Evolutionary conservation across 2,329 filamentous ascomycete genomes (phyloP).

Genomic region (Sarocladiaceae sp.): DNA sequence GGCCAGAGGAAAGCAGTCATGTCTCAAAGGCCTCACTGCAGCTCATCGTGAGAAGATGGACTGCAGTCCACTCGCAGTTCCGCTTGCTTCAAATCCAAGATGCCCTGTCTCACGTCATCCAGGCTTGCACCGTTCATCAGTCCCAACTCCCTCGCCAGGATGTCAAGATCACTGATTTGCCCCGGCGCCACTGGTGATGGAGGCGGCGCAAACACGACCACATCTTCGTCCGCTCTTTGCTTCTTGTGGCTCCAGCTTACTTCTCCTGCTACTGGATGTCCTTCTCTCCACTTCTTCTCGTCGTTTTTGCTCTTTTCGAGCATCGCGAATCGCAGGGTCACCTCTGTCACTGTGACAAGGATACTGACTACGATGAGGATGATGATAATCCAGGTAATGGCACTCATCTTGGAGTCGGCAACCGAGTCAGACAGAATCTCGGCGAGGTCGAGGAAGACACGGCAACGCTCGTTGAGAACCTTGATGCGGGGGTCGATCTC

Average conservation of each 20-base stretch:
- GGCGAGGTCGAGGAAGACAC: conserved; percentile 91
- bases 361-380: conserved; percentile 88
- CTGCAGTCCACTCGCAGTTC: no score
- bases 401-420: conserved; percentile 90
- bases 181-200: conserved; percentile 10
- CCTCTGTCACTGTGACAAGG: conserved; percentile 83
- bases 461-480: conserved; percentile 93
- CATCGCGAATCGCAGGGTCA: conserved; percentile 77
- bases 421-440: conserved; percentile 92
- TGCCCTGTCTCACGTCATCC: conserved; percentile 27
- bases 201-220: conserved; percentile 8
- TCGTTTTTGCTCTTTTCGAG: conserved; percentile 33
- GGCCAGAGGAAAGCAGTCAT: no score
- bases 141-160: conserved; percentile 27
- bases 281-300: conserved; percentile 13
- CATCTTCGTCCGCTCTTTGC: background rate
- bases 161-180: conserved; percentile 26
- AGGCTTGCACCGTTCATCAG: conserved; percentile 27
- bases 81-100: conserved; percentile 20
- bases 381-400: conserved; percentile 97
- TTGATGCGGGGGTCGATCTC: conserved; percentile 95
- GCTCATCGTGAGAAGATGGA: no score
- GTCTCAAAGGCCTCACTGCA: no score
- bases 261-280: background rate
- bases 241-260: background rate